phyloP scores from a whole-genome alignment of 2,329 filamentous ascomycete genomes.

The Truncatella angustata region DNA sequence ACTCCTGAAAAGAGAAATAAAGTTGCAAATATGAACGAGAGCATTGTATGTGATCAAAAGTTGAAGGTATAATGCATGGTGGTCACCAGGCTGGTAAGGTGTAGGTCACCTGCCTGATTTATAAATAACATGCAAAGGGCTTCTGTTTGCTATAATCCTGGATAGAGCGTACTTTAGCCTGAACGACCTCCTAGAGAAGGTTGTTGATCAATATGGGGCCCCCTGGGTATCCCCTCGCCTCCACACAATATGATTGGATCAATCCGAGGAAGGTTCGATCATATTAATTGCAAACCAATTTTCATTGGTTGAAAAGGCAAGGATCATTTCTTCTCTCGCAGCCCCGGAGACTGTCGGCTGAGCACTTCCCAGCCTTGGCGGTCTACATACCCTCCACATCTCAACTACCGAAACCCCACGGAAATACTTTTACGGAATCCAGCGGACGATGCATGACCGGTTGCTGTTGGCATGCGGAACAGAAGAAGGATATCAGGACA shows the following conservation, averaged over 20 bases:
- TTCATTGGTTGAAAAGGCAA: neutral
- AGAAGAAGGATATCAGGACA: neutral
- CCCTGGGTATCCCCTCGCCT: neutral
- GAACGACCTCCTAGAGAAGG: neutral
- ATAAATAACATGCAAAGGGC: neutral
- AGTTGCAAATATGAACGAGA: neutral
- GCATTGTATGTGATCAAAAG: neutral
- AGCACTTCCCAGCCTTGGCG: neutral
- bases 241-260: neutral
- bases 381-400: neutral
- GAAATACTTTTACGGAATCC: neutral
- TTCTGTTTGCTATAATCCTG: neutral
- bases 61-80: neutral
- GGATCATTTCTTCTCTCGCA: neutral
- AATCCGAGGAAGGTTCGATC: neutral
- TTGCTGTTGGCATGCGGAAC: neutral
- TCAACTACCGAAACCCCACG: neutral
- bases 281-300: neutral
- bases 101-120: neutral
- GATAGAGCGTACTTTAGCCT: neutral
- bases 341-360: too few relatives aligned
- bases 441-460: neutral
- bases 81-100: neutral
- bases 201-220: neutral
- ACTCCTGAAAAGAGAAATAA: constrained; percentile 11